Evolutionary conservation across 2,329 filamentous ascomycete species (phyloP), one percentile per base, ranked within the genome.

Genomic region (Fusarium vanettenii): DNA sequence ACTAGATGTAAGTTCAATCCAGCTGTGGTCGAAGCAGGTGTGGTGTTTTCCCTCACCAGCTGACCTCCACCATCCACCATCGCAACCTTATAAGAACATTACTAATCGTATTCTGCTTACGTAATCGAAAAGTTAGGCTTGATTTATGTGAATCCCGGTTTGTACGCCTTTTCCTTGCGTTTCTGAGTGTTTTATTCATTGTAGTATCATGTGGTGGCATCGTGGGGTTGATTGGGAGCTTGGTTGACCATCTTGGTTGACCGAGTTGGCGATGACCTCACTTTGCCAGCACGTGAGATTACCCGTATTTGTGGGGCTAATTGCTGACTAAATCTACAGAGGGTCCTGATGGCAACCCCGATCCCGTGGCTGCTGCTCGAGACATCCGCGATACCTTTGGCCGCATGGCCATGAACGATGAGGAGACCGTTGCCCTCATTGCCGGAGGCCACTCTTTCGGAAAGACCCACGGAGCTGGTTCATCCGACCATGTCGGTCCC

Each of bases 361-460:
- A 95, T 80, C 91, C 92, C 20, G 82, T 92, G 25, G 91, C 91
- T 13, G 88, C 93, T 8, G 93, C 90, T 56, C 84, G 87, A 69
- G 93, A 95, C 79, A 95, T 95, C 80, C 92, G 92, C 73, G 88
- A 86, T 64, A 94, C 93, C 29, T 95, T 95, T 78, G 87, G 87
- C 76, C 92, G 92, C 82, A 95, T 95, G 93, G 93, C 91, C 74
- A 95, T 95, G 93, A 91, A 94, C 81, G 92, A 95, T 80, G 91
- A 94, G 84, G 93, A 95, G 86, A 95, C 93, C 0, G 93, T 93
- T 59, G 93, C 93, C 10, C 85, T 95, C 50, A 95, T 94, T 79
- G 91, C 90, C 48, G 93, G 93, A 79, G 93, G 93, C 31, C 93
- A 95, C 87, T 88, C 90, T n/a, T 94, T 95, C 77, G 93, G 93